phyloP scores from a whole-genome alignment of 495 filamentous ascomycete genomes.

The Penicillium canariense region DNA sequence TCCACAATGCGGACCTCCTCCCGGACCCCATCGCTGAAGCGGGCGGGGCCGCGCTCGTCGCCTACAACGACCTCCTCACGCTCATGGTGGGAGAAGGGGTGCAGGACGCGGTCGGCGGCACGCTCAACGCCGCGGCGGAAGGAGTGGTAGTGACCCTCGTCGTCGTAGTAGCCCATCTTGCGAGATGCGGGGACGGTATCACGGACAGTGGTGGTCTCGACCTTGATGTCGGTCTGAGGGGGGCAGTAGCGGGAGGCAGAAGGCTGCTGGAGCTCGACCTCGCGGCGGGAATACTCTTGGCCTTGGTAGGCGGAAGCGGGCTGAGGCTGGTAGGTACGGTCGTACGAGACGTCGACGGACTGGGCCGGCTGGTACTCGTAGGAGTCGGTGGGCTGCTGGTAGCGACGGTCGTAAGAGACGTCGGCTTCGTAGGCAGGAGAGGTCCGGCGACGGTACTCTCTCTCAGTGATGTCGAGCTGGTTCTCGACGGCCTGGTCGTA shows the following conservation, averaged over 20 bases:
- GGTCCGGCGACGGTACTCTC: constrained; percentile 77
- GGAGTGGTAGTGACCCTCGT: constrained; percentile 93
- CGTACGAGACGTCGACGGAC: constrained; percentile 31
- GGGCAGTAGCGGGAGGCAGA: constrained; percentile 37
- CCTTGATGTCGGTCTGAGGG: constrained; percentile 36
- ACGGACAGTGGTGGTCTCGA: constrained; percentile 41
- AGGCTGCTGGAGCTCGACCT: constrained; percentile 54
- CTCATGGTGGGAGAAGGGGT: constrained; percentile 62
- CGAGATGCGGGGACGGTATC: constrained; percentile 41
- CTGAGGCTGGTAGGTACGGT: constrained; percentile 26
- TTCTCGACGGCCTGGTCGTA: constrained; percentile 54
- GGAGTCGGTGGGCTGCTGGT: constrained; percentile 31
- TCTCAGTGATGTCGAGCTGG: constrained; percentile 79
- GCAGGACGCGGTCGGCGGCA: constrained; percentile 75
- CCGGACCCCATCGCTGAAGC: constrained; percentile 40
- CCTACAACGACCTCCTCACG: constrained; percentile 55
- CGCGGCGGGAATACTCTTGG: constrained; percentile 30
- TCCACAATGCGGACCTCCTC: constrained; percentile 54
- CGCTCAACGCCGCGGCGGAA: constrained; percentile 85
- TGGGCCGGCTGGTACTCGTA: constrained; percentile 28
- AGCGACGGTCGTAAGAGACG: constrained; percentile 55
- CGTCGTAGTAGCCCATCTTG: constrained; percentile 99
- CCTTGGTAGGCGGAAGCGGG: constrained; percentile 31
- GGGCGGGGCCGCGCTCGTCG: constrained; percentile 41
- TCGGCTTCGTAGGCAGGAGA: constrained; percentile 67